Evolutionary conservation across 371 early-diverging fungal species (phyloP).

Genomic region (Blakeslea trispora): DNA sequence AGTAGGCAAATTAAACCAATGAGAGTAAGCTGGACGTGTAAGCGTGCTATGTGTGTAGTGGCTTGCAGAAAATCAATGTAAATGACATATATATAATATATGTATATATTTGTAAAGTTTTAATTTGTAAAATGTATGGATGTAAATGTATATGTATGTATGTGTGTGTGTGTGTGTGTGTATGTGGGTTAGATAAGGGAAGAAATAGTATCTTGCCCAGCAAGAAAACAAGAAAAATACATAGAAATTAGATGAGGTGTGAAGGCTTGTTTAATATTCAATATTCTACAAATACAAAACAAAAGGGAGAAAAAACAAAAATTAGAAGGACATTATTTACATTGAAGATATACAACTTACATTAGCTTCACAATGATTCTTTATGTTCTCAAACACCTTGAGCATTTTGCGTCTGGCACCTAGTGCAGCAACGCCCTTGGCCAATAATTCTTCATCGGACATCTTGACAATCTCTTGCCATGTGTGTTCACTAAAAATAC

Average conservation of each 20-base stretch:
- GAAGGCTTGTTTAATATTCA: constrained; percentile 14
- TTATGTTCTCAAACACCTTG: constrained; percentile 91
- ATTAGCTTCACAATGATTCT: constrained; percentile 51
- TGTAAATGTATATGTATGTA: neutral
- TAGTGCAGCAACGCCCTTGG: constrained; percentile 89
- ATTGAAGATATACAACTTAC: constrained; percentile 31
- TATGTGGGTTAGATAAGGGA: neutral
- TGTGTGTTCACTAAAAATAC: constrained; percentile 70
- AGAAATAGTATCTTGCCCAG: constrained; percentile 7
- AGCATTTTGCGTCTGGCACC: constrained; percentile 96
- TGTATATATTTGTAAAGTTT: no score
- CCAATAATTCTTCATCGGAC: constrained; percentile 78
- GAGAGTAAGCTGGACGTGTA: neutral
- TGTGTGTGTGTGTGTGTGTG: neutral
- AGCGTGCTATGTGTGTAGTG: no score
- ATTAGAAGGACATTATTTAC: no score
- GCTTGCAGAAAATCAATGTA: no score
- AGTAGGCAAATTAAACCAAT: no score
- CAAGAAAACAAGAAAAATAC: constrained; percentile 1
- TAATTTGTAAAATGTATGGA: neutral
- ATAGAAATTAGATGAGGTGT: neutral
- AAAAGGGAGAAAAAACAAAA: neutral
- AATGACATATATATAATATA: no score
- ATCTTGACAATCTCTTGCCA: constrained; percentile 90
- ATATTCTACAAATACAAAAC: constrained; percentile 12